Evolutionary conservation across 768 basidiomycete genomes (phyloP), one percentile per base, ranked within the genome.

Genomic region (Suillus paluster): DNA sequence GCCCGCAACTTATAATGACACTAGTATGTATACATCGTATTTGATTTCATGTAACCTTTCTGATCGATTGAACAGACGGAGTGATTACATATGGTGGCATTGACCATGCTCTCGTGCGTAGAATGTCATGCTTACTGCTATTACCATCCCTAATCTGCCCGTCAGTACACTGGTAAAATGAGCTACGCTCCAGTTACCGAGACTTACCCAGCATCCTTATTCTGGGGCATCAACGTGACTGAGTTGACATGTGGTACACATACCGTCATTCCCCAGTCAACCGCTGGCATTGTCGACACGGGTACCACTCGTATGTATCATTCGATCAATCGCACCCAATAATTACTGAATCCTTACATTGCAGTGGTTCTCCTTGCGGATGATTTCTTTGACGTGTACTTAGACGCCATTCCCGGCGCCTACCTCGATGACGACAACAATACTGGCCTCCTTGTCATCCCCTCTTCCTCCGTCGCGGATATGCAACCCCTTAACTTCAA

Each of bases 151-250:
- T 65, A n/a, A 59, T 25, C 23, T 45, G 11, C 11, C 17, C 19
- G 34, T 46, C 42, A 74, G 67, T 68, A 68, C 50, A 38, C 60
- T n/a, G 72, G 75, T 19, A 17, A 56, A 11, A 38, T 74, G 44
- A 68, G 62, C 2, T 72, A 71, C 62, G 53, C 45, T 38, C 73
- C 68, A 17, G 41, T 75, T 56, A 77, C 76, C 41, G 4, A 23
- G 36, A 77, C 71, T 25, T 41, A 4, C 12, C 72, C 74, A 8
- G 61, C 75, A 2, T 39, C 58, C 19, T 11, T 2, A 9, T 76
- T 46, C 63, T 76, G 75, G 75, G 75, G 75, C 11, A 67, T 76
- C 45, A 65, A 75, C 36, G 54, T 75, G 49, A 70, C 67, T 9
- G 61, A 30, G 12, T 44, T 36, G 8, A 63, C 67, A 2, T 73